Conservation (phyloP, 495 filamentous ascomycete genomes). For the Trichocladium uniseriatum region DNA sequence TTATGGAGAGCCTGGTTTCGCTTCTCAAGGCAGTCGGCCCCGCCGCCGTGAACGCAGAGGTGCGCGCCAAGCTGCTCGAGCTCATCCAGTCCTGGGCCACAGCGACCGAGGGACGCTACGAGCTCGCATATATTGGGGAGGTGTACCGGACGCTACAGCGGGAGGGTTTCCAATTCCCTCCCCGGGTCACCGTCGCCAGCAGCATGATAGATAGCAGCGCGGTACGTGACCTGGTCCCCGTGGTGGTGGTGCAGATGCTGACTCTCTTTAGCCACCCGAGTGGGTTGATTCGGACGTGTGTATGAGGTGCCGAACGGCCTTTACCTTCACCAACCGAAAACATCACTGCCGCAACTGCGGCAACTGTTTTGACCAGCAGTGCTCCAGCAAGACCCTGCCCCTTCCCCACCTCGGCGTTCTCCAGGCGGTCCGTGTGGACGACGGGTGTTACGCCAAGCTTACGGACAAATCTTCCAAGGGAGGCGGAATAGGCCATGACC, state of each 20-base stretch:
- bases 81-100: constrained; percentile 90
- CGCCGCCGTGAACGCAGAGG: constrained; percentile 69
- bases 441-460: constrained; percentile 86
- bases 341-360: constrained; percentile 98
- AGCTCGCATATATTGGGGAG: constrained; percentile 77
- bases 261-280: constrained; percentile 68
- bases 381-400: constrained; percentile 79
- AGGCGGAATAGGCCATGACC: constrained; percentile 18
- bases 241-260: constrained; percentile 1
- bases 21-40: constrained; percentile 71
- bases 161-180: constrained; percentile 86
- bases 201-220: constrained; percentile 96
- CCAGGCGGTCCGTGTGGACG: constrained; percentile 89
- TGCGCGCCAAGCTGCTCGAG: constrained; percentile 82
- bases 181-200: constrained; percentile 73
- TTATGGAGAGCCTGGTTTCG: constrained; percentile 94
- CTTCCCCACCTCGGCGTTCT: constrained; percentile 88
- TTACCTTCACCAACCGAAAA: constrained; percentile 96
- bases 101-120: constrained; percentile 76
- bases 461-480: constrained; percentile 57
- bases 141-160: constrained; percentile 70
- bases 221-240: constrained; percentile 45
- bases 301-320: constrained; percentile 91
- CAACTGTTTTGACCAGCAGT: constrained; percentile 89
- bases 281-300: constrained; percentile 98